Base-by-base conservation (phyloP, 305 asterid species). In the Withania somnifera region DNA sequence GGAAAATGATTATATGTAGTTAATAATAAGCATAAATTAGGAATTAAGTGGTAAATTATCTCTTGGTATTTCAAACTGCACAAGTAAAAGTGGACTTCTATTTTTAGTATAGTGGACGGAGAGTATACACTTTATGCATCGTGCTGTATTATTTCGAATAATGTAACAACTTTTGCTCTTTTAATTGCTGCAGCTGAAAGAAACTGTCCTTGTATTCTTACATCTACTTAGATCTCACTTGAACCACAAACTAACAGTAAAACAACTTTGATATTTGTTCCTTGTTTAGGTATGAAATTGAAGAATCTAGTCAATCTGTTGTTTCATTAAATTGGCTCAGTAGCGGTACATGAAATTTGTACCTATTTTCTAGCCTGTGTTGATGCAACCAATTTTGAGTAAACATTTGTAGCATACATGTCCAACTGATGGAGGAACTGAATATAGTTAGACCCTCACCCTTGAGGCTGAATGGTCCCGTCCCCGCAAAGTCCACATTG, bases 371-470 rank as follows among this genome's bases (percentile, higher is more conserved):
- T 9, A 20, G 77, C n/a, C 6, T 1, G 52, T 36, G 77, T 11
- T n/a, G 77, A 26, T 84, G 82, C 53, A 67, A 67, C 80, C 87
- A 79, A 82, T 83, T 75, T 85, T 83, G 83, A 83, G 20, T 73
- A 20, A 82, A 64, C 61, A 79, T 84, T 82, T 82, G 57, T 80
- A 77, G 82, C 64, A 42, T 83, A 82, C 54, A 67, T 82, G 77
- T 84, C 73, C 84, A 30, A 86, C 78, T 28, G 22, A 95, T 96
- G 99, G 99, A 96, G 79, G 99, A 94, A 56, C 87, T 87, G 79
- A 91, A 90, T 85, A 53, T 86, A 69, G 83, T 84, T 32, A 88
- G 97, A 88, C 82, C 84, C 7, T 94, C 97, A 0, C 91, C 97
- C 3, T 87, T 92, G 85, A 91, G 98, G 88, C 89, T 95, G 22